Percentiles rank a stretch among this genome's conserved stretches.
Conservation (phyloP, 805 yeast species). For the Cyberlindnera meyerae region DNA sequence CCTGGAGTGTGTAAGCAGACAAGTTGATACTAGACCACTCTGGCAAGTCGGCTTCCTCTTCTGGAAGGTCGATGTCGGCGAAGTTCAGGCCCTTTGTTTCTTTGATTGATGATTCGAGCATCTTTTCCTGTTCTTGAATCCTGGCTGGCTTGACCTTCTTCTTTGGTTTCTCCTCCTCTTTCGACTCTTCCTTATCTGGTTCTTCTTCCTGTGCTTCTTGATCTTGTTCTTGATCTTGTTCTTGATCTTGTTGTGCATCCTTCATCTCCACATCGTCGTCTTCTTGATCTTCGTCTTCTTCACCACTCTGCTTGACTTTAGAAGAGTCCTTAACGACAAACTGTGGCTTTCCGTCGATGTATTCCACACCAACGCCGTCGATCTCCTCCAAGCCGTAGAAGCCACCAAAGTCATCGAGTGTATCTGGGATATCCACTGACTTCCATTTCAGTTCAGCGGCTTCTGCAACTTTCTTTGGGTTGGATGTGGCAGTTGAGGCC, state of each 20-base stretch:
- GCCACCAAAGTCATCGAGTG: slow-evolving; percentile 83
- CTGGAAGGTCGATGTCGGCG: slow-evolving; percentile 30
- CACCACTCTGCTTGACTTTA: slow-evolving; percentile 16
- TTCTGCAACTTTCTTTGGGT: slow-evolving; percentile 31
- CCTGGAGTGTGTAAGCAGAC: slow-evolving; percentile 55
- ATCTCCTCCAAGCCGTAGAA: slow-evolving; percentile 91
- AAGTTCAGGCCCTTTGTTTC: slow-evolving; percentile 24
- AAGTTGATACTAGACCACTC: slow-evolving; percentile 50
- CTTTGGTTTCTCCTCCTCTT: slow-evolving; percentile 22
- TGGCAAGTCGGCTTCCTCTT: slow-evolving; percentile 44
- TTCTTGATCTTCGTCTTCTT: slow-evolving; percentile 18
- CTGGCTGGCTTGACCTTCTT: slow-evolving; percentile 11
- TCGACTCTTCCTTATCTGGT: slow-evolving; percentile 14
- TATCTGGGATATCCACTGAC: slow-evolving; percentile 74
- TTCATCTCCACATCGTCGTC: slow-evolving; percentile 11
- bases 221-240: slow-evolving; percentile 17
- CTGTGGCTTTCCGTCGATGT: slow-evolving; percentile 61
- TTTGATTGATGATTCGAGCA: slow-evolving; percentile 13
- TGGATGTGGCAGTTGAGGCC: slow-evolving; percentile 4
- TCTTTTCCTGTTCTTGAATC: slow-evolving; percentile 18
- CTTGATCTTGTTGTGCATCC: slow-evolving; percentile 4
- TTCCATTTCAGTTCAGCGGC: slow-evolving; percentile 68
- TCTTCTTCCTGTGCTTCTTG: slow-evolving; percentile 18
- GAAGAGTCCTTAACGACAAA: slow-evolving; percentile 42
- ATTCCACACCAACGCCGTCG: slow-evolving; percentile 84